Evolutionary conservation across 257 asterid genomes (phyloP), one percentile per base, ranked within the genome.

Genomic region (Fraxinus excelsior): DNA sequence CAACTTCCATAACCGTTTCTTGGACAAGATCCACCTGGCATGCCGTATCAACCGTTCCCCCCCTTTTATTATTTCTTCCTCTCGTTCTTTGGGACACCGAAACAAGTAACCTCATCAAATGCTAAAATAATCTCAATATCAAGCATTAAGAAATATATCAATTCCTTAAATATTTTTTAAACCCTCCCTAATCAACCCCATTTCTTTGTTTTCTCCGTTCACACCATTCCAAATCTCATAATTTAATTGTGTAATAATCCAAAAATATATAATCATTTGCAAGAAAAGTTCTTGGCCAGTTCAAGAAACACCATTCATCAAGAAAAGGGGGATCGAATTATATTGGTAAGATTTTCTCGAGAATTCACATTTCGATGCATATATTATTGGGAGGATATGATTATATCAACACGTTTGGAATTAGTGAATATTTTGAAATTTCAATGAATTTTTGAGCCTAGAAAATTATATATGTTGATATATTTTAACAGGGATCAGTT

Each of bases 1-100:
- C 87, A 84, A 88, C 87, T 85, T 79, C 84, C 87, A 70, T 70
- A 85, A 88, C 92, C 79, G 89, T 78, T 80, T 75, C 31, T 19
- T 4, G 79, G 84, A 82, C 82, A 80, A 35, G 86, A 84, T 85
- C 89, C 89, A 79, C 78, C 73, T 72, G 76, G 16, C 66, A 28
- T 28, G 75, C 83, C 75, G 79, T 26, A 74, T 37, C 70, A 26
- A 80, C 78, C 84, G 76, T 74, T 60, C 81, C 75, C 32, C 29
- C 70, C 38, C 51, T 8, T 31, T 69, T 14, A 66, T 58, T 73
- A n/a, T 28, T 70, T 13, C 70, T 67, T 21, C 23, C 8, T 18
- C 19, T 18, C 46, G 19, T 62, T 64, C 64, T 28, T 34, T 60
- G 23, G 1, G n/a, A 14, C 58, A 53, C 64, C 42, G 51, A 28